phyloP scores from a whole-genome alignment of 2,329 filamentous ascomycete genomes.

The Cladobotryum mycophilum region DNA sequence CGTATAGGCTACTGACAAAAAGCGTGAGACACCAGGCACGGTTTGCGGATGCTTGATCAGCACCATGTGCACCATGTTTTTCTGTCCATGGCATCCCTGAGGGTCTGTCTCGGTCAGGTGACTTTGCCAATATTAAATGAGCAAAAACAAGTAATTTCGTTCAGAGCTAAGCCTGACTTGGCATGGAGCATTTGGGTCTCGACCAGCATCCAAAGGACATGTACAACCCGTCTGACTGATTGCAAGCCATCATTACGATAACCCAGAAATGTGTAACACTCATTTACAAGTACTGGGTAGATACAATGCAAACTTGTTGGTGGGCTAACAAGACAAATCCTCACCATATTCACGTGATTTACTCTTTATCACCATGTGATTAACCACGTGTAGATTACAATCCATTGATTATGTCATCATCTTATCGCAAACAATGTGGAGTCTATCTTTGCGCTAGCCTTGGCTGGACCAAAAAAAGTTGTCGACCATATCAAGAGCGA shows the following conservation, averaged over 20 bases:
- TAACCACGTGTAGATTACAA: constrained; percentile 13
- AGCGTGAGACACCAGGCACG: too few relatives aligned
- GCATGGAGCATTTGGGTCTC: neutral
- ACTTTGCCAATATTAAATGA: neutral
- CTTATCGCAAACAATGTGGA: constrained; percentile 11
- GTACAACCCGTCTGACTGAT: neutral
- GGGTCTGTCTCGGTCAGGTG: neutral
- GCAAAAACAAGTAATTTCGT: neutral
- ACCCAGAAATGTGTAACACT: too few relatives aligned
- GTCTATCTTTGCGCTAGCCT: constrained; percentile 8
- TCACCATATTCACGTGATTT: constrained; percentile 4
- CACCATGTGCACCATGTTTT: too few relatives aligned
- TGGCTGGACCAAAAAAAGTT: constrained; percentile 26
- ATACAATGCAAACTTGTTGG: neutral
- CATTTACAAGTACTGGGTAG: too few relatives aligned
- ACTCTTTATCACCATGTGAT: constrained; percentile 17
- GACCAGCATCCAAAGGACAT: neutral
- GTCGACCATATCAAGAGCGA: constrained; percentile 18
- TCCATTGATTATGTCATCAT: constrained; percentile 18
- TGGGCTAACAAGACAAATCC: neutral
- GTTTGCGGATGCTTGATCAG: too few relatives aligned
- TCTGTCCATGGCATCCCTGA: too few relatives aligned
- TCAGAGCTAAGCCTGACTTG: neutral
- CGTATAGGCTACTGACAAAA: too few relatives aligned
- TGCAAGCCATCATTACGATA: too few relatives aligned